Evolutionary conservation across 805 yeast genomes (phyloP).

Genomic region (Monosporozyma siamensis): DNA sequence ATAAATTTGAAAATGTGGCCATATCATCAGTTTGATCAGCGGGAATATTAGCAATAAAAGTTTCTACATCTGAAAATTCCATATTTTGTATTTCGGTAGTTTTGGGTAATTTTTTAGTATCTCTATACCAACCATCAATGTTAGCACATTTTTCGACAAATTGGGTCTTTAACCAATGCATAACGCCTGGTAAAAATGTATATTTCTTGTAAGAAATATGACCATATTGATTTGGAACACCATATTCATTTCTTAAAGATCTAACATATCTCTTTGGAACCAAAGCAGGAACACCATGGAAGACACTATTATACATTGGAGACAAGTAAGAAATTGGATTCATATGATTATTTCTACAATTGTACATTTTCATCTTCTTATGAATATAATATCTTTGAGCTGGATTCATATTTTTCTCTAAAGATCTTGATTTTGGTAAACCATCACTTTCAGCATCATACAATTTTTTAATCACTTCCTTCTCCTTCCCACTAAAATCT

Average conservation of each 20-base stretch:
- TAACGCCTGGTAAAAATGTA: slow-evolving; percentile 41
- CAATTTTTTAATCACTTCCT: slow-evolving; percentile 9
- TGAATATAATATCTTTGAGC: slow-evolving; percentile 31
- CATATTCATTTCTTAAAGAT: slow-evolving; percentile 42
- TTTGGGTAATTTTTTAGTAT: slow-evolving; percentile 7
- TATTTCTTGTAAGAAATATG: slow-evolving; percentile 32
- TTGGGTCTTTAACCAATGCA: slow-evolving; percentile 41
- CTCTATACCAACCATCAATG: slow-evolving; percentile 10
- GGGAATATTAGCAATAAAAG: slow-evolving; percentile 15
- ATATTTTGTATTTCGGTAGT: slow-evolving; percentile 13
- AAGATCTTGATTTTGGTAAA: slow-evolving; percentile 2
- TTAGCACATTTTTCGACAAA: slow-evolving; percentile 14
- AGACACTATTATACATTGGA: slow-evolving; percentile 42
- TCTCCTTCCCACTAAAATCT: slow-evolving; percentile 8
- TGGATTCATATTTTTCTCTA: slow-evolving; percentile 16
- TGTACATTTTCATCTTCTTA: slow-evolving; percentile 30
- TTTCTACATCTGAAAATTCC: slow-evolving; percentile 14
- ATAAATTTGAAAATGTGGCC: slow-evolving; percentile 10
- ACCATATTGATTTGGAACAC: slow-evolving; percentile 29
- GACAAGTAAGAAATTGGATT: slow-evolving; percentile 39
- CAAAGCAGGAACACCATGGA: slow-evolving; percentile 52
- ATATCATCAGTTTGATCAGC: slow-evolving; percentile 8
- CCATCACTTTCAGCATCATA: slow-evolving; percentile 7
- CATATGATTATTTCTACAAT: slow-evolving; percentile 57
- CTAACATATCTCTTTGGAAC: slow-evolving; percentile 41